Conservation (phyloP, 2,329 filamentous ascomycete genomes). For the Aspergillus intermedius region DNA sequence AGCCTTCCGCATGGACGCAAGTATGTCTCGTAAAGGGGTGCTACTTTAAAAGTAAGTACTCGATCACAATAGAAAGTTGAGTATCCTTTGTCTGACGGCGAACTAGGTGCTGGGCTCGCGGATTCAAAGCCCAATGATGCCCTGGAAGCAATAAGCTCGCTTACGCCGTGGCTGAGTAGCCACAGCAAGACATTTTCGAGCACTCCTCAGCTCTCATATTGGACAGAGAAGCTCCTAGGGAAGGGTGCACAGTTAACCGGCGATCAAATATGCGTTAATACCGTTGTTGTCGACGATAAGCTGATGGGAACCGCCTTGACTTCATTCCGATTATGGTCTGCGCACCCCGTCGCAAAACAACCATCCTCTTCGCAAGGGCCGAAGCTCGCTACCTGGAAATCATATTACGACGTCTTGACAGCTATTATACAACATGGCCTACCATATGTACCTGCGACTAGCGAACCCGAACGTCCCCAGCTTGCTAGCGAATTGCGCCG, state of each 20-base stretch:
- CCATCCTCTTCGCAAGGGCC: conserved; percentile 15
- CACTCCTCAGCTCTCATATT: conserved; percentile 63
- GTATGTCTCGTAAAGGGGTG: conserved; percentile 73
- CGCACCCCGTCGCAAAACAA: conserved; percentile 31
- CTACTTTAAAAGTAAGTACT: conserved; percentile 63
- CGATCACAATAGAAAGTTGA: conserved; percentile 1
- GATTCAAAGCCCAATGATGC: conserved; percentile 49
- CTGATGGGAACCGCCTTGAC: conserved; percentile 36
- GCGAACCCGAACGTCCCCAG: conserved; percentile 49
- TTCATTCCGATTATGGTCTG: conserved; percentile 44
- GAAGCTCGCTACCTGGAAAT: conserved; percentile 62
- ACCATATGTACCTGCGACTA: conserved; percentile 29
- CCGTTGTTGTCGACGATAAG: conserved; percentile 16
- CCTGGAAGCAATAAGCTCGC: conserved; percentile 58
- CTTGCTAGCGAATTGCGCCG: conserved; percentile 71
- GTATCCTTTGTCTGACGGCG: conserved; percentile 8
- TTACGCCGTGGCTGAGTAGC: conserved; percentile 54
- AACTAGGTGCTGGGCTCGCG: conserved; percentile 40
- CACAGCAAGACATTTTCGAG: conserved; percentile 36
- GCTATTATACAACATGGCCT: conserved; percentile 57
- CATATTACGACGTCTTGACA: conserved; percentile 77
- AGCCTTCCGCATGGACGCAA: conserved; percentile 66
- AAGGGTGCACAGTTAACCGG: conserved; percentile 67
- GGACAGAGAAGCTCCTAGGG: conserved; percentile 71
- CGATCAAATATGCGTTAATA: conserved; percentile 35